Evolutionary conservation across 208 protist species (phyloP).

Genomic region (Wallacemonas sp.): DNA sequence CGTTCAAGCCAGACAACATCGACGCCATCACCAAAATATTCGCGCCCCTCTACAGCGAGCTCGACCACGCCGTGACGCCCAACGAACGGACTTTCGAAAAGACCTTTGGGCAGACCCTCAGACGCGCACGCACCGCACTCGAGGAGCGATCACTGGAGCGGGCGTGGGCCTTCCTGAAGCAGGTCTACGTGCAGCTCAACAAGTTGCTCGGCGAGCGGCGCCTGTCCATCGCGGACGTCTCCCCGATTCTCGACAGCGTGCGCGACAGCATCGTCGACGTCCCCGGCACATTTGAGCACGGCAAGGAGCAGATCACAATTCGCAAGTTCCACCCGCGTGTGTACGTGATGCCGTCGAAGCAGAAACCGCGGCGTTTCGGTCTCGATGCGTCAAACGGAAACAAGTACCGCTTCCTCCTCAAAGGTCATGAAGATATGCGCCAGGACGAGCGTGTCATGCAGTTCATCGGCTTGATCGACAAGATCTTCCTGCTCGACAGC

Average conservation of each 20-base stretch:
- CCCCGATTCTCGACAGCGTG: conserved; percentile 93
- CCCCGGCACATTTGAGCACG: conserved; percentile 95
- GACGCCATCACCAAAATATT: conserved; percentile 91
- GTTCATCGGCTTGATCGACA: conserved; percentile 99
- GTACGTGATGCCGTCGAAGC: conserved; percentile 98
- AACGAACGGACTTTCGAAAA: conserved; percentile 95
- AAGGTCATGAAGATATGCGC: conserved; percentile 98
- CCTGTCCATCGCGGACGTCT: conserved; percentile 88
- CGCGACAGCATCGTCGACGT: conserved; percentile 97
- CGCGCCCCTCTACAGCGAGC: conserved; percentile 95
- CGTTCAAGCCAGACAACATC: conserved; percentile 94
- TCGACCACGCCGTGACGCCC: conserved; percentile 91
- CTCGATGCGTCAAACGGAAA: conserved; percentile 96
- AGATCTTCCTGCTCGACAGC: conserved; percentile 93
- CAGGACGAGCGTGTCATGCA: conserved; percentile 99
- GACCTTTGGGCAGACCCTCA: conserved; percentile 67
- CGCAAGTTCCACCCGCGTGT: conserved; percentile 92
- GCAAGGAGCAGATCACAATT: conserved; percentile 94
- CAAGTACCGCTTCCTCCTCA: conserved; percentile 98
- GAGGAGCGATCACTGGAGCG: conserved; percentile 55
- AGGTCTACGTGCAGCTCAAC: conserved; percentile 82
- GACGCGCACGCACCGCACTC: conserved; percentile 56
- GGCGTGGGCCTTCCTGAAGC: conserved; percentile 80
- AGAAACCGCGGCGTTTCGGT: conserved; percentile 98
- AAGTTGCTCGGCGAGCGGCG: conserved; percentile 73